Percentiles rank a stretch among this genome's conserved stretches.
Conservation (phyloP, 1,139 yeast species). For the Suhomyces yuchorum region DNA sequence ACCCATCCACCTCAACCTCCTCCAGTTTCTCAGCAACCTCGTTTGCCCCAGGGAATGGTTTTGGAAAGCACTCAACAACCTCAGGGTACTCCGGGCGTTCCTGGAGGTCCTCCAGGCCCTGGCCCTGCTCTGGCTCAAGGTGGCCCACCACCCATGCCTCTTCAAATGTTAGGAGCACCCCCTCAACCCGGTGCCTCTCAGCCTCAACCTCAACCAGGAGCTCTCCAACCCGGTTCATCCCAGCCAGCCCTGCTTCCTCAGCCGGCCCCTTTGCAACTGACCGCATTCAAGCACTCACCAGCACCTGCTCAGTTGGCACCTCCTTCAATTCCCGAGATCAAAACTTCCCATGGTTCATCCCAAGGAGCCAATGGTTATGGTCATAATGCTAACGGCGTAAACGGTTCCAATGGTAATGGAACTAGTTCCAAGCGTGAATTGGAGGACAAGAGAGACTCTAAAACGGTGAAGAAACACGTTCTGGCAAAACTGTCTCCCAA, state of each 20-base stretch:
- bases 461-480: slow-evolving; percentile 23
- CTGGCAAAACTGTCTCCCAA: slow-evolving; percentile 18
- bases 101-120: slow-evolving; percentile 11
- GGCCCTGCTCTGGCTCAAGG: slow-evolving; percentile 2
- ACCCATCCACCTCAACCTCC: slow-evolving; percentile 69
- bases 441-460: slow-evolving; percentile 37
- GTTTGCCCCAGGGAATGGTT: slow-evolving; percentile 61
- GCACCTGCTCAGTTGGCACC: slow-evolving; percentile 21
- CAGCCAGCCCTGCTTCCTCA: slow-evolving; percentile 28
- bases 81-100: slow-evolving; percentile 17
- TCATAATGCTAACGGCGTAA: neutral
- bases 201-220: neutral
- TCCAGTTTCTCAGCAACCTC: slow-evolving; percentile 60
- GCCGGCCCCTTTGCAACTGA: slow-evolving; percentile 32
- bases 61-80: slow-evolving; percentile 49
- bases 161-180: slow-evolving; percentile 11
- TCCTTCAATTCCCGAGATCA: slow-evolving; percentile 9
- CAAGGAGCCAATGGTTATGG: neutral
- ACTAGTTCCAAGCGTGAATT: slow-evolving; percentile 34
- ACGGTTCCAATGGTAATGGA: slow-evolving; percentile 8
- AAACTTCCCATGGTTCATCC: slow-evolving; percentile 3
- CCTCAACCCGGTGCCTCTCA: slow-evolving; percentile 5
- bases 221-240: neutral
- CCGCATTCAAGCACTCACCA: slow-evolving; percentile 22
- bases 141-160: slow-evolving; percentile 6